Evolutionary conservation across 495 filamentous ascomycete genomes (phyloP).

Genomic region (Aspergillus homomorphus): DNA sequence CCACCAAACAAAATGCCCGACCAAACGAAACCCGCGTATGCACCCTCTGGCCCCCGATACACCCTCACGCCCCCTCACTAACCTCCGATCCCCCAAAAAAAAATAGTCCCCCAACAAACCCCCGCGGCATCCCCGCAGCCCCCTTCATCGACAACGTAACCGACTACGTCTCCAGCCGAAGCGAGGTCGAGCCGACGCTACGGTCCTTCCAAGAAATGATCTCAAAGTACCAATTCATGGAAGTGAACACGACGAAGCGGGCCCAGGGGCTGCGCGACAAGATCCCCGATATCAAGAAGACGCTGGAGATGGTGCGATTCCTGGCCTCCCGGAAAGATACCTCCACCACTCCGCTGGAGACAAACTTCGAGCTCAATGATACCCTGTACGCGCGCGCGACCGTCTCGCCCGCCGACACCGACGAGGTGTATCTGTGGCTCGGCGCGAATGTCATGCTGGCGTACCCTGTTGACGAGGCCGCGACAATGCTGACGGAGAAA

Average conservation of each 20-base stretch:
- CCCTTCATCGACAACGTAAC: conserved; percentile 96
- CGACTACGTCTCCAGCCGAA: conserved; percentile 85
- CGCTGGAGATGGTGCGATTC: conserved; percentile 89
- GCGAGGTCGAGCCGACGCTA: conserved; percentile 84
- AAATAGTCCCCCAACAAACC: conserved; percentile 60
- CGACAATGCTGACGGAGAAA: conserved; percentile 74
- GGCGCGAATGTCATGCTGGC: conserved; percentile 98
- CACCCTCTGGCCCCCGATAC: conserved; percentile 3
- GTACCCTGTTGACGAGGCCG: conserved; percentile 86
- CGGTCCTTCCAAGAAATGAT: conserved; percentile 99
- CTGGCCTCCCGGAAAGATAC: conserved; percentile 46
- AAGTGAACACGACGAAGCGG: conserved; percentile 82
- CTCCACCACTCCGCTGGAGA: conserved; percentile 54
- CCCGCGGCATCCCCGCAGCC: conserved; percentile 88
- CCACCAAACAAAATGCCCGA: conserved; percentile 3
- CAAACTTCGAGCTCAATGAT: conserved; percentile 94
- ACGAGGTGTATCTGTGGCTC: conserved; percentile 96
- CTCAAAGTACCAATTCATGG: conserved; percentile 99
- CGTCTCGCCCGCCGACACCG: conserved; percentile 74
- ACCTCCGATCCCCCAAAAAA: conserved; percentile 5
- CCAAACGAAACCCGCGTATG: conserved; percentile 15
- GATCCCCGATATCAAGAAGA: conserved; percentile 96
- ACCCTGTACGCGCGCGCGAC: conserved; percentile 88
- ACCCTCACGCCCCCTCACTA: conserved; percentile 10
- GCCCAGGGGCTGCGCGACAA: conserved; percentile 85